Evolutionary conservation across 108 stramenopile species (phyloP).

Genomic region (Cylindrotheca fusiformis): DNA sequence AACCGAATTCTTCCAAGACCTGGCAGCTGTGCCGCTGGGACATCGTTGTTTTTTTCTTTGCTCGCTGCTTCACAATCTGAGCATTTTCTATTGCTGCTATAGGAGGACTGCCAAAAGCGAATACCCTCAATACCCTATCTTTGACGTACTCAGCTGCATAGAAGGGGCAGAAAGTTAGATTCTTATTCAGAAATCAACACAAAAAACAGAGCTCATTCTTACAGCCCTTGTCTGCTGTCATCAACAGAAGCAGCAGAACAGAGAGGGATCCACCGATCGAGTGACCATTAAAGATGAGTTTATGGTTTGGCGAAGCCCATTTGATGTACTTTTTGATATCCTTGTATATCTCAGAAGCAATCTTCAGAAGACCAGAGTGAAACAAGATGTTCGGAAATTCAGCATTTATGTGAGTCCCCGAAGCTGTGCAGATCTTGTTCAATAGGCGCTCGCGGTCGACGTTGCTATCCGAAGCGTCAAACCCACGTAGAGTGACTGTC

Average conservation of each 20-base stretch:
- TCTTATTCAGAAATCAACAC: neutral
- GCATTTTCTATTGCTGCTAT: conserved; percentile 29
- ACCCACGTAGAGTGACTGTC: conserved; percentile 81
- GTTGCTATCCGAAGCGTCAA: conserved; percentile 82
- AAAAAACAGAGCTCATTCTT: conserved; percentile 6
- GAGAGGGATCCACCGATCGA: conserved; percentile 83
- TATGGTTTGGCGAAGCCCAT: conserved; percentile 53
- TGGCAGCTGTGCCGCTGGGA: conserved; percentile 40
- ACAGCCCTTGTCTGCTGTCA: conserved; percentile 48
- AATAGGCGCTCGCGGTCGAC: conserved; percentile 74
- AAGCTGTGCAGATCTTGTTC: conserved; percentile 58
- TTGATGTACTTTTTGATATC: conserved; percentile 66
- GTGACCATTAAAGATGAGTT: conserved; percentile 78
- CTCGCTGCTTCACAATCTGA: neutral
- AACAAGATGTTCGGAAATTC: conserved; percentile 39
- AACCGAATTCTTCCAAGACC: conserved; percentile 52
- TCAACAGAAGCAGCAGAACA: conserved; percentile 49
- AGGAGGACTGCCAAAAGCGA: conserved; percentile 72
- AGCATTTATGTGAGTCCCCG: conserved; percentile 1
- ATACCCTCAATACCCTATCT: conserved; percentile 59
- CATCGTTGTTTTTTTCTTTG: conserved; percentile 1
- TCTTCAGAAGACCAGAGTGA: conserved; percentile 63
- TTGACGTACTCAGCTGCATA: conserved; percentile 39
- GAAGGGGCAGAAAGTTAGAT: neutral
- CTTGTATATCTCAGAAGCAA: conserved; percentile 59